phyloP scores from a whole-genome alignment of 2,329 filamentous ascomycete genomes.

The Scytalidium sp. region DNA sequence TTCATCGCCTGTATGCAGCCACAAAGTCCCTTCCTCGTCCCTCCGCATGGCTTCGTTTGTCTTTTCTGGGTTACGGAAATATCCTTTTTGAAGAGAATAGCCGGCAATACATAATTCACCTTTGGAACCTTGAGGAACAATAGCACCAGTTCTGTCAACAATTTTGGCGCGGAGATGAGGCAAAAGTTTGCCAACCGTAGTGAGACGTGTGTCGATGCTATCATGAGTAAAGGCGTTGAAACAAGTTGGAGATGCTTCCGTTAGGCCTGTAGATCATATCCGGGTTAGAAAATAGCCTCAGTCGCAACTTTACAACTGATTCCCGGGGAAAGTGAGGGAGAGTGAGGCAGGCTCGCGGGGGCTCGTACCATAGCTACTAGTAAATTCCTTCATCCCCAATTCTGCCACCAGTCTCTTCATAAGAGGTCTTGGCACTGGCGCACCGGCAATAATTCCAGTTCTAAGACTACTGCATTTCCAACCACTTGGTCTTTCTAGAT shows the following conservation, averaged over 20 bases:
- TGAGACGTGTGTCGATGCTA: conserved; percentile 61
- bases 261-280: conserved; percentile 43
- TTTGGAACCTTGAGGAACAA: conserved; percentile 49
- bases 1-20: conserved; percentile 55
- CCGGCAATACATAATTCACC: conserved; percentile 66
- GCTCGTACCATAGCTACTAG: conserved; percentile 37
- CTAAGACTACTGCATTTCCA: conserved; percentile 39
- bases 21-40: conserved; percentile 30
- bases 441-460: conserved; percentile 66
- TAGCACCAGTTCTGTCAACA: conserved; percentile 51
- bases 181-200: conserved; percentile 73
- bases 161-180: conserved; percentile 75
- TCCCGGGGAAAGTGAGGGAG: conserved; percentile 2
- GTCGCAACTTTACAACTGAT: conserved; percentile 4
- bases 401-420: conserved; percentile 60
- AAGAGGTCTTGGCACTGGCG: conserved; percentile 58
- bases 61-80: conserved; percentile 52
- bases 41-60: conserved; percentile 24
- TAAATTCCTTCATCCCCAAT: conserved; percentile 59
- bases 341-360: conserved; percentile 1
- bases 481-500: conserved; percentile 20
- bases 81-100: conserved; percentile 56
- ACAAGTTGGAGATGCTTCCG: conserved; percentile 75
- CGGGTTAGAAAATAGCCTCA: conserved; percentile 42
- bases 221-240: conserved; percentile 79